Evolutionary conservation across 1,284 basidiomycete species (phyloP), one percentile per base, ranked within the genome.

Genomic region (Sporisorium sorghi): DNA sequence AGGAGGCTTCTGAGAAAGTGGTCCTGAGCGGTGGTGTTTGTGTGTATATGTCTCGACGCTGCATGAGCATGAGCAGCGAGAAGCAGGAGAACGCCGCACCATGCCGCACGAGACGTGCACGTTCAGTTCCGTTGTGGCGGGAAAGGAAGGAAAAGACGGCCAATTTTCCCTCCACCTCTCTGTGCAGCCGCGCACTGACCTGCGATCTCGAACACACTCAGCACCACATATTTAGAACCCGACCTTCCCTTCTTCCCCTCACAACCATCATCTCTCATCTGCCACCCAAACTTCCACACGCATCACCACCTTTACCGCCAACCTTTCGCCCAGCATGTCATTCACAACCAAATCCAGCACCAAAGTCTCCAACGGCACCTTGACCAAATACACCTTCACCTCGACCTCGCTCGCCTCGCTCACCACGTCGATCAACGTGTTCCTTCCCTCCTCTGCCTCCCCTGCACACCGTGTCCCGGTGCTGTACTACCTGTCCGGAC

Each of bases 401-500:
- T 78, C 74, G 88, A 91, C 92, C 19, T 85, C 89, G 0, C 90
- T 99, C 24, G 93, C 93, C 44, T 91, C 90, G 28, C 88, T 97
- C 28, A 85, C 88, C 60, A 89, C 96, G 5, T 88, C 90, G 47
- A 93, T 99, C 87, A 98, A 98, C 85, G 86, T 99, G 74, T 99
- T 92, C 86, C 82, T 97, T 2, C 96, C 97, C 3, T 87, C 88
- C 21, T 88, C 88, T 52, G 89, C 91, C 1, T 47, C 86, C 6
- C 33, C 26, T 21, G 51, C 23, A 90, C 91, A n/a, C n/a, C n/a
- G n/a, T 70, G 92, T 91, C 0, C 94, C 95, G 0, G 87, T 85
- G 1, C 87, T 99, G 9, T 89, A 93, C 78, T 99, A 94, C 85
- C 90, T 99, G 48, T 91, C 95, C 3, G 96, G 96, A 3, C 85